A percentile compares a stretch with the other conserved stretches of the same genome.
Conservation (phyloP, 768 basidiomycete species). For the Bullera alba region DNA sequence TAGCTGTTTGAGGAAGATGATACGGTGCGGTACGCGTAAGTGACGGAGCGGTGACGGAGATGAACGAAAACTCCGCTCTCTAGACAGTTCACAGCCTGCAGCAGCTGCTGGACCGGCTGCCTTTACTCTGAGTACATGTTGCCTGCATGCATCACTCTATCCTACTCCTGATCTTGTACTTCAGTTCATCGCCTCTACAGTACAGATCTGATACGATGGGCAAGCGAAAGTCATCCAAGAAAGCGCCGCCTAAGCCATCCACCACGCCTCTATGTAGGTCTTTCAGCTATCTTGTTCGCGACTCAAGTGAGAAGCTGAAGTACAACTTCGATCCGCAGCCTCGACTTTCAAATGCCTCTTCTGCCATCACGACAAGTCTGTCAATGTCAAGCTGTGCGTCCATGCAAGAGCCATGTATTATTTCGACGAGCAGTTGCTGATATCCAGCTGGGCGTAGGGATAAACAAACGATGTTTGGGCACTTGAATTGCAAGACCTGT, state of each 20-base stretch:
- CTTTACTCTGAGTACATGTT: too few relatives aligned
- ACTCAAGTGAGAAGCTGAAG: background rate
- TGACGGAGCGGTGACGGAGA: background rate
- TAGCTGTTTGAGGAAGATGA: background rate
- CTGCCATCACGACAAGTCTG: slow-evolving; percentile 38
- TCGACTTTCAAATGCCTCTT: slow-evolving; percentile 44
- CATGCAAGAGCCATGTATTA: background rate
- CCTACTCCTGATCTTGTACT: too few relatives aligned
- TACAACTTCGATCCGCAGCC: slow-evolving; percentile 15
- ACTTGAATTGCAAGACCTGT: slow-evolving; percentile 65
- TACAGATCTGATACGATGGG: slow-evolving; percentile 25
- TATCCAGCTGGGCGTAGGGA: slow-evolving; percentile 72
- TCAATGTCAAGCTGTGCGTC: slow-evolving; percentile 34
- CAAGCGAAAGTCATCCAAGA: slow-evolving; percentile 42
- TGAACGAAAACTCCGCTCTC: background rate
- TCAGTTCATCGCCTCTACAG: too few relatives aligned
- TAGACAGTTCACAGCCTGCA: background rate
- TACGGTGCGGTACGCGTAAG: background rate
- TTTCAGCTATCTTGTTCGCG: slow-evolving; percentile 1
- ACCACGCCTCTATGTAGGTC: too few relatives aligned
- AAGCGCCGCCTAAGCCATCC: slow-evolving; percentile 33
- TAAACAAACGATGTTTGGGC: slow-evolving; percentile 64
- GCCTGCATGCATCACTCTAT: too few relatives aligned
- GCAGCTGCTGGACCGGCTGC: too few relatives aligned
- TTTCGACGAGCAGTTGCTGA: slow-evolving; percentile 59